Conservation (phyloP, 176 grass and related monocot genomes). For the Dendrocalamus sinicus region DNA sequence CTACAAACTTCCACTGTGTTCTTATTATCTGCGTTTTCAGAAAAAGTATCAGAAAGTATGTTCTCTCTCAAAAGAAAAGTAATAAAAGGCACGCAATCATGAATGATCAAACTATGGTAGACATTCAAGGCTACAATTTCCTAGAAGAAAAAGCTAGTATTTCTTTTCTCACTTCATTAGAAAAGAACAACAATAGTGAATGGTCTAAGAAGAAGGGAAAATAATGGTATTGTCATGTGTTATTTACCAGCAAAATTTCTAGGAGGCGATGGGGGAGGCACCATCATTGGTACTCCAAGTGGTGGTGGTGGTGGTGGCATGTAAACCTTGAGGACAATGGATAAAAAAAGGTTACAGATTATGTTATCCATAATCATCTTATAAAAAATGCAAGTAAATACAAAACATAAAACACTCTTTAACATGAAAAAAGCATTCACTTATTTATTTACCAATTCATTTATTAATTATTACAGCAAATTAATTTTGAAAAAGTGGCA, state of each 20-base stretch:
- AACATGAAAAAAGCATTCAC: background rate
- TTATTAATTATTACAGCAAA: slow-evolving; percentile 4
- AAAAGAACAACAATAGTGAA: slow-evolving; percentile 14
- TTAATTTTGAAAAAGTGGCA: slow-evolving; percentile 11
- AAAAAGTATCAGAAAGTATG: background rate
- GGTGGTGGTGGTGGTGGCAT: slow-evolving; percentile 50
- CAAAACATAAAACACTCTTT: background rate
- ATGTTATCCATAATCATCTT: slow-evolving; percentile 24
- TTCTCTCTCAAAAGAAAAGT: slow-evolving; percentile 10
- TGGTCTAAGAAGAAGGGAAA: background rate
- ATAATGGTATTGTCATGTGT: background rate
- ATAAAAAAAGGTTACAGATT: slow-evolving; percentile 12
- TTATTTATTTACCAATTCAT: slow-evolving; percentile 29
- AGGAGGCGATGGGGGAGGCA: slow-evolving; percentile 47
- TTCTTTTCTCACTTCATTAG: slow-evolving; percentile 14
- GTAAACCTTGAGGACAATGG: slow-evolving; percentile 50
- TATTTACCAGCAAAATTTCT: slow-evolving; percentile 53
- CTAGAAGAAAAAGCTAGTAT: background rate
- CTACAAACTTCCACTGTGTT: slow-evolving; percentile 54
- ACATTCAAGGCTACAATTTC: slow-evolving; percentile 7
- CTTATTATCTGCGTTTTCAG: slow-evolving; percentile 43
- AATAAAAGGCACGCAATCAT: slow-evolving; percentile 7
- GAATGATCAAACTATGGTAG: background rate
- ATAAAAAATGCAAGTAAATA: slow-evolving; percentile 1
- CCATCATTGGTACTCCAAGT: slow-evolving; percentile 57